phyloP scores from a whole-genome alignment of 805 yeast species.

The Candida andamanensis region DNA sequence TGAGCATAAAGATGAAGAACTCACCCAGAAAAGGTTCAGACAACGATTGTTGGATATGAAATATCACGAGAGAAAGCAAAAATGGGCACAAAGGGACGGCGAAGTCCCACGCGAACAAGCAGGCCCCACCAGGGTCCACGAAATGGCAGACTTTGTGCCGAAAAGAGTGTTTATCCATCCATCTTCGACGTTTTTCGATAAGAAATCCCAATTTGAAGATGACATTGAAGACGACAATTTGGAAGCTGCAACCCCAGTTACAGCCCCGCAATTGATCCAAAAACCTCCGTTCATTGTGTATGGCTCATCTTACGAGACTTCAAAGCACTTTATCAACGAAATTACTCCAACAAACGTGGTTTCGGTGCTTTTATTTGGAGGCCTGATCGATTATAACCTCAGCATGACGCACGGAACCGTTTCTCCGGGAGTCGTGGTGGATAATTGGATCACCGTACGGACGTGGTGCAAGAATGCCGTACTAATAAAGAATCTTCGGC shows the following conservation, averaged over 20 bases:
- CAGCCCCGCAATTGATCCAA: conserved; percentile 5
- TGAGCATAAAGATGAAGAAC: conserved; percentile 3
- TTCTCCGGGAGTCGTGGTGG: conserved; percentile 81
- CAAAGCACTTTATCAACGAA: conserved; percentile 66
- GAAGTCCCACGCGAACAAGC: background rate
- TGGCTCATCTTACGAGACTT: conserved; percentile 54
- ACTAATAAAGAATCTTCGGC: conserved; percentile 63
- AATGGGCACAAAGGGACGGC: conserved; percentile 5
- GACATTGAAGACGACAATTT: conserved; percentile 19
- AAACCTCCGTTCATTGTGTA: conserved; percentile 60
- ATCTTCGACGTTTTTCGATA: conserved; percentile 66
- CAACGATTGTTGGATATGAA: conserved; percentile 5
- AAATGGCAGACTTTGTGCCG: conserved; percentile 1
- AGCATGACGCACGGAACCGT: conserved; percentile 40
- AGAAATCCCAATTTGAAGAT: conserved; percentile 14
- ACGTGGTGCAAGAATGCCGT: conserved; percentile 96
- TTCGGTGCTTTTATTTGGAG: conserved; percentile 78
- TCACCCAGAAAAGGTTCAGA: conserved; percentile 1
- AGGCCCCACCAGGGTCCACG: background rate
- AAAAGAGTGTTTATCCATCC: conserved; percentile 80
- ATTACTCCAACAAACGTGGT: conserved; percentile 75
- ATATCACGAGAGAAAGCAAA: conserved; percentile 6
- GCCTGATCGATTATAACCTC: conserved; percentile 58
- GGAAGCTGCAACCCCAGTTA: conserved; percentile 36
- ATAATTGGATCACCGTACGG: conserved; percentile 82